Conservation (phyloP, 345 rosid species). For the Sonneratia caseolaris region DNA sequence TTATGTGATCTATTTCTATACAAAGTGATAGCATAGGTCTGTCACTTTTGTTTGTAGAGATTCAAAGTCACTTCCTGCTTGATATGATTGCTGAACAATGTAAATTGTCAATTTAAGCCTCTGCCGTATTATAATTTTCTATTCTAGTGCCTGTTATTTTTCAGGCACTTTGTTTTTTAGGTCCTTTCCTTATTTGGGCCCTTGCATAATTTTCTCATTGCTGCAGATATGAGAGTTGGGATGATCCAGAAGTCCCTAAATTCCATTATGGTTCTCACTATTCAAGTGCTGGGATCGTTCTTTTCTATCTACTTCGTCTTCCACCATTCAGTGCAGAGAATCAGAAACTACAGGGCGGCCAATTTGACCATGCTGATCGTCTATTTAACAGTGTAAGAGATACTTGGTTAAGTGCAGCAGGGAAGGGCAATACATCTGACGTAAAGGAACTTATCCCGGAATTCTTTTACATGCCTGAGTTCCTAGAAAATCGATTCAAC, state of each 20-base stretch:
- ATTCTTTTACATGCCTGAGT: constrained; percentile 97
- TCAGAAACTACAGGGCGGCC: constrained; percentile 99
- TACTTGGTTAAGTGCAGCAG: constrained; percentile 98
- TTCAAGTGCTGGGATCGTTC: constrained; percentile 99
- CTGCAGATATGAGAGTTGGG: constrained; percentile 94
- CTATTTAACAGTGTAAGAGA: constrained; percentile 87
- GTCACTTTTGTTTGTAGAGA: not conserved
- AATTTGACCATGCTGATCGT: constrained; percentile 99
- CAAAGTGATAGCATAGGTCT: not conserved
- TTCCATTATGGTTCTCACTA: constrained; percentile 99
- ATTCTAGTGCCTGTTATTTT: not conserved
- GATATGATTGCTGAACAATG: not conserved
- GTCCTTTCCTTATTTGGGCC: not conserved
- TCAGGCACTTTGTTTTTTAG: not conserved
- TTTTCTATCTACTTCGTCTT: constrained; percentile 92
- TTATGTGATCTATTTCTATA: not conserved
- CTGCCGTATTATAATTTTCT: no score
- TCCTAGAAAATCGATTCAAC: constrained; percentile 69
- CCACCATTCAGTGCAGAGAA: constrained; percentile 97
- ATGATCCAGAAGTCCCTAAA: constrained; percentile 98
- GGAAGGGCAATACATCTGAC: constrained; percentile 95
- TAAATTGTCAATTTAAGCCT: not conserved
- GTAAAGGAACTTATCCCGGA: constrained; percentile 98
- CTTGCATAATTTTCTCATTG: not conserved
- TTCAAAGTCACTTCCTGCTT: not conserved